Evolutionary conservation across 1,284 basidiomycete genomes (phyloP).

Genomic region (Wallemia hederae): DNA sequence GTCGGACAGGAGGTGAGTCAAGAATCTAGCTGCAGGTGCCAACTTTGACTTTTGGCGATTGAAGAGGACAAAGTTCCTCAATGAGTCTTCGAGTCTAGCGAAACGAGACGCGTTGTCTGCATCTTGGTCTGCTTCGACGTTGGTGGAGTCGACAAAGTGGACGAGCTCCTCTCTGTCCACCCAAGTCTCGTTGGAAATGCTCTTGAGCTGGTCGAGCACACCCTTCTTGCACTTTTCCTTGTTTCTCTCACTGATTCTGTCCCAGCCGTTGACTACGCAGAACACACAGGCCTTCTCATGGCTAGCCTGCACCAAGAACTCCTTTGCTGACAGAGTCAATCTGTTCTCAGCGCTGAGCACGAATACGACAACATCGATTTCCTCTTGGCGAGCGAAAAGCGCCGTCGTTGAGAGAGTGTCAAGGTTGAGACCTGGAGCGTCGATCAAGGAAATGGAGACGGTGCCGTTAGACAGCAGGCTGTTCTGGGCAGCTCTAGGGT

Average conservation of each 20-base stretch:
- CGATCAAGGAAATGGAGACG: conserved; percentile 92
- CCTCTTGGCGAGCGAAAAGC: conserved; percentile 80
- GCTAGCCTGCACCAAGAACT: conserved; percentile 76
- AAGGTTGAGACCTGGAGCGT: conserved; percentile 88
- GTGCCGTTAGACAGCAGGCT: conserved; percentile 85
- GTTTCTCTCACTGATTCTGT: conserved; percentile 48
- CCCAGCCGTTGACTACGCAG: conserved; percentile 96
- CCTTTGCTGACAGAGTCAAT: conserved; percentile 82
- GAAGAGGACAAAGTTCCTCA: conserved; percentile 80
- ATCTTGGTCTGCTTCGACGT: conserved; percentile 9
- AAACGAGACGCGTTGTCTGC: conserved; percentile 30
- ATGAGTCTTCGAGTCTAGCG: conserved; percentile 59
- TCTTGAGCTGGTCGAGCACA: conserved; percentile 80
- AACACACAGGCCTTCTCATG: conserved; percentile 96
- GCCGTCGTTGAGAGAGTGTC: conserved; percentile 90
- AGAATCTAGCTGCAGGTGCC: conserved; percentile 75
- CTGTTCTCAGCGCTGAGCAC: conserved; percentile 96
- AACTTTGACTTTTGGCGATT: conserved; percentile 91
- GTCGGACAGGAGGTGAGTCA: conserved; percentile 63
- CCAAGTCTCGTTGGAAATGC: conserved; percentile 69
- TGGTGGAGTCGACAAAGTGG: conserved; percentile 83
- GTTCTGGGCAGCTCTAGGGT: conserved; percentile 36
- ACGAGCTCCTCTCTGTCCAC: conserved; percentile 77
- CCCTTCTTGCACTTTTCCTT: conserved; percentile 72
- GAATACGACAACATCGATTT: conserved; percentile 96